Percentiles rank a stretch among this genome's conserved stretches.
Conservation (phyloP, 805 yeast species). For the Barnettozyma siamensis region DNA sequence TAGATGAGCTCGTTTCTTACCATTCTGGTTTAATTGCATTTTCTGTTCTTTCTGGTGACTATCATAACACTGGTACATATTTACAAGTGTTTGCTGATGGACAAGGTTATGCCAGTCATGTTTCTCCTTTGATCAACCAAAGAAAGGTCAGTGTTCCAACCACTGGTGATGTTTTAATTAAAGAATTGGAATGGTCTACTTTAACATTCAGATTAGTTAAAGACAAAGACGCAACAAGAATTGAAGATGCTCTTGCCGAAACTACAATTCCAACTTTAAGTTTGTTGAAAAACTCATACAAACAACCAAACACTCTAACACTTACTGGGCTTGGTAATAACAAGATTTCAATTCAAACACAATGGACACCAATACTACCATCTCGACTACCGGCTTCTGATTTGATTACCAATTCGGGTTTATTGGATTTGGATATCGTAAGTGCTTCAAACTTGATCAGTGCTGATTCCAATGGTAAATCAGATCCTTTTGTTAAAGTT, state of each 20-base stretch:
- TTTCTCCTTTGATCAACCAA: constrained; percentile 42
- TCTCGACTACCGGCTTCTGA: constrained; percentile 66
- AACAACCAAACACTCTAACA: constrained; percentile 50
- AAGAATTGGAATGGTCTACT: constrained; percentile 71
- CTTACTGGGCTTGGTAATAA: constrained; percentile 49
- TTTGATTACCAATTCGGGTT: constrained; percentile 70
- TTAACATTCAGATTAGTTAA: constrained; percentile 57
- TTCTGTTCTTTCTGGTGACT: constrained; percentile 54
- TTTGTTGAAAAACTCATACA: constrained; percentile 59
- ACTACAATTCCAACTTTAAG: constrained; percentile 60
- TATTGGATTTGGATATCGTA: constrained; percentile 51
- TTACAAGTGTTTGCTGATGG: constrained; percentile 77
- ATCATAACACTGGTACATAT: constrained; percentile 50
- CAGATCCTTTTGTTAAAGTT: constrained; percentile 83
- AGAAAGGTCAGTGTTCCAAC: constrained; percentile 34
- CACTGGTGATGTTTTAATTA: constrained; percentile 70
- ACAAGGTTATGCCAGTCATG: constrained; percentile 58
- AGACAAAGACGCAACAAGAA: constrained; percentile 47
- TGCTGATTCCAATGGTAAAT: constrained; percentile 88
- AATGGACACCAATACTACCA: constrained; percentile 74
- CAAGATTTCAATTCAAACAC: constrained; percentile 51
- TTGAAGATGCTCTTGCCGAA: constrained; percentile 55
- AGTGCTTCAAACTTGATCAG: constrained; percentile 67
- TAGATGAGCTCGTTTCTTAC: constrained; percentile 51
- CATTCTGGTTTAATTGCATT: constrained; percentile 74